Base-by-base conservation (phyloP, 805 yeast genomes). In the Dipodascus albidus region DNA sequence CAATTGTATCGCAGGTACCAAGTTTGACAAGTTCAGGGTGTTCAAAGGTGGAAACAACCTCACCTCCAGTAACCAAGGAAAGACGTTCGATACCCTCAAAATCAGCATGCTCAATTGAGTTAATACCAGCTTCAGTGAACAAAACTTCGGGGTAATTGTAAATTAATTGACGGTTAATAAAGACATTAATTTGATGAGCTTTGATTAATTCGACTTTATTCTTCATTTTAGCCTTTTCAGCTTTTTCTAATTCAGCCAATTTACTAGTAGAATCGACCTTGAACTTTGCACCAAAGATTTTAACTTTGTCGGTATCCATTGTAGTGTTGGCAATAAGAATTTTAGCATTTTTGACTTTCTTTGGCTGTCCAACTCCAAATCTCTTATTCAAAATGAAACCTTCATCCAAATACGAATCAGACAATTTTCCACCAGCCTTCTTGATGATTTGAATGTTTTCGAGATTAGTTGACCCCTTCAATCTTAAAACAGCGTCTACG, bases 131-230 rank as follows among this genome's bases (percentile, higher is more conserved):
- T 61, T 91, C 99, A 3, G 95, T 78, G 64, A 93, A 87, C 60
- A 93, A 76, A 70, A 87, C 96, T 72, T 93, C 99, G 23, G 99
- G 99, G 79, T 91, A 93, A 73, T 93, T 97, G 71, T 93, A 93
- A 65, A 93, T 93, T 65, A 93, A 79, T 72, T 93, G 99, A 66
- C 99, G 82, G 74, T 93, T 93, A 61, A 93, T 89, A 68, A 93
- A 93, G 62, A 91, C 82, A 68, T 87, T 87, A 65, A 87, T 82
- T 53, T 87, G 86, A 67, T 87, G 95, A 60, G 82, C 82, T 66
- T 88, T 81, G 68, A 93, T 93, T 67, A 89, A 88, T 55, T 82
- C 89, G 59, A 93, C 88, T 70, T 93, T 93, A 53, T 68, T 73
- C 70, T 81, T 85, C 98, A 93, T 91, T 74, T 91, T 93, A 55